Evolutionary conservation across 345 rosid species (phyloP).

Genomic region (Linum usitatissimum): DNA sequence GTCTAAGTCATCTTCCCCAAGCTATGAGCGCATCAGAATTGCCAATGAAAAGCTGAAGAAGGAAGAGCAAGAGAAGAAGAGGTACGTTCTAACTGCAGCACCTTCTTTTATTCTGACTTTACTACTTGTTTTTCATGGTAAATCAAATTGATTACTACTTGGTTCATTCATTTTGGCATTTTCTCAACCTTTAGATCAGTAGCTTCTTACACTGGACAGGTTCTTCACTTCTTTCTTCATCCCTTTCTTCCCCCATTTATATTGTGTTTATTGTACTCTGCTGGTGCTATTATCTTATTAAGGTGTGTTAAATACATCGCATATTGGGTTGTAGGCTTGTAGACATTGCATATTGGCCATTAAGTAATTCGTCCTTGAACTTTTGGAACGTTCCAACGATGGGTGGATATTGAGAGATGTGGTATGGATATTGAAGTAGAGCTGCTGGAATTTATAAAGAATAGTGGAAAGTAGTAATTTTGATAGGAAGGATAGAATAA

Average conservation of each 20-base stretch:
- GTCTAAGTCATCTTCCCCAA: conserved; percentile 14
- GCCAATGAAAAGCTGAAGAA: conserved; percentile 31
- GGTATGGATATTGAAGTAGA: no score
- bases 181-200: no score
- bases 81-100: conserved; percentile 15
- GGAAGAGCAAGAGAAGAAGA: conserved; percentile 48
- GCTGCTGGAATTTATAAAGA: no score
- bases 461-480: no score
- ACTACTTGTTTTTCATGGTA: background rate
- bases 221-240: no score
- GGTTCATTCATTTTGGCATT: no score
- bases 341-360: background rate
- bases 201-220: no score
- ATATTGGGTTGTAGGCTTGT: background rate
- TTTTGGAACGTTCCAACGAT: background rate
- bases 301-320: background rate
- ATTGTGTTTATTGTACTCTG: background rate
- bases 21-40: conserved; percentile 24
- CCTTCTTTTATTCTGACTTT: background rate
- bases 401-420: background rate
- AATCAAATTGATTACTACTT: no score
- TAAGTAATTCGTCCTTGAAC: background rate
- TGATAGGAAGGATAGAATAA: no score
- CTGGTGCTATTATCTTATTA: background rate
- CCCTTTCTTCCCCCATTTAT: background rate